Evolutionary conservation across 148 eudicot species (phyloP).

Genomic region (Vaccinium corymbosum): DNA sequence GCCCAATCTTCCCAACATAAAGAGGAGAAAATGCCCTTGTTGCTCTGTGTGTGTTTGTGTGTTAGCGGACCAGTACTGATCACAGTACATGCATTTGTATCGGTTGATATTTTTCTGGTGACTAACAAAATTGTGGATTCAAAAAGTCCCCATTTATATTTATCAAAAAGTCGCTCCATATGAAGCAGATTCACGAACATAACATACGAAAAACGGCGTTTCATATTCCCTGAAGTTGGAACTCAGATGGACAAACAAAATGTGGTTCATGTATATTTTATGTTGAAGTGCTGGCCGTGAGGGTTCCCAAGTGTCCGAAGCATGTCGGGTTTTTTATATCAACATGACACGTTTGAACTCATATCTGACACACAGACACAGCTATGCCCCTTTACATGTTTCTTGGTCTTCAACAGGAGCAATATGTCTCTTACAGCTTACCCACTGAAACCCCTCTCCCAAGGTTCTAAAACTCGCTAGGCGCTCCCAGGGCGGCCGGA

Average conservation of each 20-base stretch:
- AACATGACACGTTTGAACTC: not conserved
- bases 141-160: not conserved
- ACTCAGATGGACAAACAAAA: not conserved
- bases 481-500: too few relatives aligned
- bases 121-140: too few relatives aligned
- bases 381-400: not conserved
- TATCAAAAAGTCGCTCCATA: not conserved
- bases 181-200: not conserved
- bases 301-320: not conserved
- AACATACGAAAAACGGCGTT: not conserved
- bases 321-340: not conserved
- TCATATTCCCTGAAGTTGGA: not conserved
- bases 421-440: not conserved
- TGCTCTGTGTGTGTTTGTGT: too few relatives aligned
- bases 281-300: not conserved
- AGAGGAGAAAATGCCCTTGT: too few relatives aligned
- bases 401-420: not conserved
- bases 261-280: not conserved
- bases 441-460: not conserved
- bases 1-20: too few relatives aligned
- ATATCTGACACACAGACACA: not conserved
- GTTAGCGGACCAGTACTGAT: too few relatives aligned
- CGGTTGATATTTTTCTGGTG: not conserved
- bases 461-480: too few relatives aligned
- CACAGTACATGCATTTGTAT: too few relatives aligned